These are phyloP conservation scores for Pisolithus sp. DNA, from an alignment of 768 basidiomycete species.

Conservation along the genomic window DNA sequence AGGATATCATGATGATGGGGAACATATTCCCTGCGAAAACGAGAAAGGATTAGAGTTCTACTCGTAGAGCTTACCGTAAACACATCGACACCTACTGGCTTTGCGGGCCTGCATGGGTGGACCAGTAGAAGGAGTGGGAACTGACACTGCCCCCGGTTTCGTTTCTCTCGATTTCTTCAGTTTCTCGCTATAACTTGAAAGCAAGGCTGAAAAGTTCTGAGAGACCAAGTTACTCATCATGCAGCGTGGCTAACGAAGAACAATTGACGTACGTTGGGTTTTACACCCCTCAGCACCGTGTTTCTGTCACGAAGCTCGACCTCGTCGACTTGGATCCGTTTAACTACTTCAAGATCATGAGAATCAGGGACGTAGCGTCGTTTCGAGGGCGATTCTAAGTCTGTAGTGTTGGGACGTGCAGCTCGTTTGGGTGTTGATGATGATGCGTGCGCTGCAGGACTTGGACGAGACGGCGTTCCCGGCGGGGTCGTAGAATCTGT, in stretches of 20 bases:
- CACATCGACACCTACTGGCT: constrained; percentile 44
- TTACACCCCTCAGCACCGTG: constrained; percentile 75
- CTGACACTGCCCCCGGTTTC: constrained; percentile 42
- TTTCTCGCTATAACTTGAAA: constrained; percentile 62
- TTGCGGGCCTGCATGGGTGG: constrained; percentile 51
- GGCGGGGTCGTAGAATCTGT: constrained; percentile 51
- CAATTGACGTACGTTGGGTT: constrained; percentile 61
- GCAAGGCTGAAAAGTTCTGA: constrained; percentile 77
- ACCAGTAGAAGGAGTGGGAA: constrained; percentile 33
- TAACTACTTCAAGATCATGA: constrained; percentile 78
- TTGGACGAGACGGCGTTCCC: constrained; percentile 39
- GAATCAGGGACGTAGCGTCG: constrained; percentile 73
- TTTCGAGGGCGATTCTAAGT: constrained; percentile 50
- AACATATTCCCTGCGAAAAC: constrained; percentile 54
- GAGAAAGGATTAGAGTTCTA: not conserved
- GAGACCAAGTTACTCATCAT: not conserved
- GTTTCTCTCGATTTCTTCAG: constrained; percentile 72
- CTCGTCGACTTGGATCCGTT: constrained; percentile 68
- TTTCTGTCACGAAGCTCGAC: constrained; percentile 80
- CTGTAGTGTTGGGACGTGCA: constrained; percentile 18
- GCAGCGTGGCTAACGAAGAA: not conserved
- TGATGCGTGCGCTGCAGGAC: constrained; percentile 8
- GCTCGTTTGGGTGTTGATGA: constrained; percentile 20
- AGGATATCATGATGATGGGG: constrained; percentile 97
- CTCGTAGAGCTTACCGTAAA: not conserved